phyloP scores from a whole-genome alignment of 1,284 basidiomycete species.

The Gastroboletus turbinatus region DNA sequence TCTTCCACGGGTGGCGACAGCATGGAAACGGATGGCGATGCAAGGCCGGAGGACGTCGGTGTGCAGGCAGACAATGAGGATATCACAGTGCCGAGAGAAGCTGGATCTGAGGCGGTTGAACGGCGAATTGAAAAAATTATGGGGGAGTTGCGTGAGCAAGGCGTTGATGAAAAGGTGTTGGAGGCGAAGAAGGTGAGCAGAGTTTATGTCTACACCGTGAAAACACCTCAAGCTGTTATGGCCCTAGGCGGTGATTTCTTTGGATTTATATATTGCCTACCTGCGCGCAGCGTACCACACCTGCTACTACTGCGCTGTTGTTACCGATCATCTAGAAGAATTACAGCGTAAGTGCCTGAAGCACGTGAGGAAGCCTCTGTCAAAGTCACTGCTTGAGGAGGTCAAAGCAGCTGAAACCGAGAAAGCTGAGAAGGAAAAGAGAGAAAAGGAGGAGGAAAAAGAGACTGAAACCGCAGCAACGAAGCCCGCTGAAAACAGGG shows the following conservation, averaged over 20 bases:
- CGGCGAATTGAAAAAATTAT: slow-evolving; percentile 72
- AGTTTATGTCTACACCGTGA: slow-evolving; percentile 9
- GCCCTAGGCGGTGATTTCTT: slow-evolving; percentile 62
- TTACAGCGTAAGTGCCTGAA: slow-evolving; percentile 90
- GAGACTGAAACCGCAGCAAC: slow-evolving; percentile 21
- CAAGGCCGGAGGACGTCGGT: slow-evolving; percentile 37
- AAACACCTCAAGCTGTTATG: slow-evolving; percentile 22
- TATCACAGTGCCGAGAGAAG: slow-evolving; percentile 57
- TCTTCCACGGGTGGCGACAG: slow-evolving; percentile 24
- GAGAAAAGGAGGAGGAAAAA: slow-evolving; percentile 38
- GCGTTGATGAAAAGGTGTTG: slow-evolving; percentile 61
- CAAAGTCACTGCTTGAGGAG: slow-evolving; percentile 58
- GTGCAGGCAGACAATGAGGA: slow-evolving; percentile 47
- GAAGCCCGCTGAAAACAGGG: slow-evolving; percentile 44
- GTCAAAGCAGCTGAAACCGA: slow-evolving; percentile 47
- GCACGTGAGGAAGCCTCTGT: slow-evolving; percentile 78
- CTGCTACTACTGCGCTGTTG: slow-evolving; percentile 94
- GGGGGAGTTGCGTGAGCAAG: slow-evolving; percentile 64
- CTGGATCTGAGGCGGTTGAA: slow-evolving; percentile 69
- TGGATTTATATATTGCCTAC: slow-evolving; percentile 86
- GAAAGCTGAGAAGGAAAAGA: slow-evolving; percentile 40
- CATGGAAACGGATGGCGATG: slow-evolving; percentile 34
- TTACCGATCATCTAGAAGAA: slow-evolving; percentile 90
- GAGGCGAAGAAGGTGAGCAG: slow-evolving; percentile 65
- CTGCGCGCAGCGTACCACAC: slow-evolving; percentile 83